phyloP scores from a whole-genome alignment of 1,139 yeast species.

The Blastobotrys malaysiensis region DNA sequence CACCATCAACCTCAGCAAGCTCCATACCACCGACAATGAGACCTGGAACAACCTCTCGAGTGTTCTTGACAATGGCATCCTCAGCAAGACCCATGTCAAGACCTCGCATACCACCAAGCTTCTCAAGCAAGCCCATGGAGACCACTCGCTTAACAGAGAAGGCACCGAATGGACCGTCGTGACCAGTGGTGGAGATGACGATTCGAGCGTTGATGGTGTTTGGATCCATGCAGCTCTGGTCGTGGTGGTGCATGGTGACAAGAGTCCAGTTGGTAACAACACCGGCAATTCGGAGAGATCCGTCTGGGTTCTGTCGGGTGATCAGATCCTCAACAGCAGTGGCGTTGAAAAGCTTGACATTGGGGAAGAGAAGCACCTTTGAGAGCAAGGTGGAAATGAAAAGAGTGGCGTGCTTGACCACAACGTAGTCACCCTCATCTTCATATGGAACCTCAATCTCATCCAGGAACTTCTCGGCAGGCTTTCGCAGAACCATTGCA shows the following conservation, averaged over 20 bases:
- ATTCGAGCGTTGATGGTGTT: conserved; percentile 72
- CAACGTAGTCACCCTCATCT: conserved; percentile 77
- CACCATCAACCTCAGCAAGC: conserved; percentile 69
- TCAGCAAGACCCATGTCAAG: conserved; percentile 76
- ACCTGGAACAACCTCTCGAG: conserved; percentile 65
- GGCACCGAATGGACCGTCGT: conserved; percentile 85
- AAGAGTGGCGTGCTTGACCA: conserved; percentile 74
- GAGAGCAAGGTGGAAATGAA: conserved; percentile 70
- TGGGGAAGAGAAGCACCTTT: conserved; percentile 65
- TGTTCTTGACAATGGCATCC: conserved; percentile 67
- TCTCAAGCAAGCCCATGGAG: conserved; percentile 36
- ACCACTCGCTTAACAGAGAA: conserved; percentile 55
- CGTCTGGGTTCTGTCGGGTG: conserved; percentile 57
- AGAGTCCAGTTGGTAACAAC: conserved; percentile 82
- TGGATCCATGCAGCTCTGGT: conserved; percentile 81
- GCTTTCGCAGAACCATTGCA: conserved; percentile 77
- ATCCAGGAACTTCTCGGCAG: conserved; percentile 62
- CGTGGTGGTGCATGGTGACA: conserved; percentile 70
- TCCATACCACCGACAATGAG: conserved; percentile 80
- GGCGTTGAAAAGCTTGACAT: conserved; percentile 73
- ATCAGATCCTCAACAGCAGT: conserved; percentile 78
- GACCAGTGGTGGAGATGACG: conserved; percentile 70
- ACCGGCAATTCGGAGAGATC: conserved; percentile 64
- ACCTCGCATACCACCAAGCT: conserved; percentile 71
- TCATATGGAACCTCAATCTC: conserved; percentile 64